Evolutionary conservation across 176 grass and related monocot genomes (phyloP).

Genomic region (Oryza punctata): DNA sequence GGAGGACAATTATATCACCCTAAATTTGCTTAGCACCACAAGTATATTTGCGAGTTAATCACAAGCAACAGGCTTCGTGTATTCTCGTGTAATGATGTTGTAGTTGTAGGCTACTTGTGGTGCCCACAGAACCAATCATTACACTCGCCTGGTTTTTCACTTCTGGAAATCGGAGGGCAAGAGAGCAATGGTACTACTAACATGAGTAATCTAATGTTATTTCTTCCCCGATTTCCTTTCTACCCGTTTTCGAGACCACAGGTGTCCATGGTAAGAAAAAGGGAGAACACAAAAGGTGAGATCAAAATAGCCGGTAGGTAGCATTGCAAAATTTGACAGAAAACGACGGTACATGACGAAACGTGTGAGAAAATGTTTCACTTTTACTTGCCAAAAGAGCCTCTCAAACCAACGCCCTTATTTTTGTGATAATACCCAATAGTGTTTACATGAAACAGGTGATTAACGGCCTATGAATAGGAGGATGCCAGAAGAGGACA

Average conservation of each 20-base stretch:
- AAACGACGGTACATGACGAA: neutral
- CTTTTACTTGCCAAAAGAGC: neutral
- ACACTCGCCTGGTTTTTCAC: neutral
- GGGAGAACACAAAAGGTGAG: too few species aligned
- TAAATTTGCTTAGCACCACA: neutral
- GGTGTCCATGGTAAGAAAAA: too few species aligned
- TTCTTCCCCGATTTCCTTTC: neutral
- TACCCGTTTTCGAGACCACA: too few species aligned
- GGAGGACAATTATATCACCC: conserved; percentile 11
- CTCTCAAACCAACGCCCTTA: neutral
- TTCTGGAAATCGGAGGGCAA: neutral
- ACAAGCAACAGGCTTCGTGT: neutral
- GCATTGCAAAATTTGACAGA: neutral
- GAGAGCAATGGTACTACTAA: neutral
- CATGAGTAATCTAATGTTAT: neutral
- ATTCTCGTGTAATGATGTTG: conserved; percentile 26
- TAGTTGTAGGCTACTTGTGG: neutral
- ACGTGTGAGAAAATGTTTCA: neutral
- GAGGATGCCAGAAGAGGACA: neutral
- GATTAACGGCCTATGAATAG: neutral
- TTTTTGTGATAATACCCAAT: too few species aligned
- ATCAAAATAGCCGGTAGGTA: conserved; percentile 5
- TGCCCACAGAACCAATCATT: conserved; percentile 13
- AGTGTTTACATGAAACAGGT: neutral
- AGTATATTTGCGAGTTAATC: conserved; percentile 22